phyloP scores from a whole-genome alignment of 1,284 basidiomycete genomes.

The Fistulina hepatica region DNA sequence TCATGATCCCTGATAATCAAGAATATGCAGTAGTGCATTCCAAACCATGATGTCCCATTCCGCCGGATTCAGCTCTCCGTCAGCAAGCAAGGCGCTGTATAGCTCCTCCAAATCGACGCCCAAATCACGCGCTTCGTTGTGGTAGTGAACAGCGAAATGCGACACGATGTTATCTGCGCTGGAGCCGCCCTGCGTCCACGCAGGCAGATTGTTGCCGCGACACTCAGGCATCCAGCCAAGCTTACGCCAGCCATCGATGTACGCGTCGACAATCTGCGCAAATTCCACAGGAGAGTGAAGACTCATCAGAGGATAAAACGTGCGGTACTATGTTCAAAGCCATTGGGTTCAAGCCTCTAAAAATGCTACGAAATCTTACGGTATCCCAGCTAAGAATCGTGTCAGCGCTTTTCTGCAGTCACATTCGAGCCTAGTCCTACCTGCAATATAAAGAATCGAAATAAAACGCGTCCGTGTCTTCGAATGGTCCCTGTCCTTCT shows the following conservation, averaged over 20 bases:
- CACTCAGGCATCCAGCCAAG: slow-evolving; percentile 67
- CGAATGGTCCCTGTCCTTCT: slow-evolving; percentile 52
- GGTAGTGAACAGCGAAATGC: slow-evolving; percentile 56
- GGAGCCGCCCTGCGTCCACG: slow-evolving; percentile 62
- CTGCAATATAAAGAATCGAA: slow-evolving; percentile 61
- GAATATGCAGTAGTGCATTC: too few relatives aligned
- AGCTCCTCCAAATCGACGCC: slow-evolving; percentile 52
- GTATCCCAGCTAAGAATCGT: slow-evolving; percentile 47
- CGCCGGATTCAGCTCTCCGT: slow-evolving; percentile 51
- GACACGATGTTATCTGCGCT: slow-evolving; percentile 55
- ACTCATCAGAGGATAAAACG: slow-evolving; percentile 54
- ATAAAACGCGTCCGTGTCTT: slow-evolving; percentile 45
- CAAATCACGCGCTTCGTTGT: slow-evolving; percentile 47
- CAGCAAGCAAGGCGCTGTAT: slow-evolving; percentile 47
- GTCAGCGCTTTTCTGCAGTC: not conserved
- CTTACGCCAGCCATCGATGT: slow-evolving; percentile 61
- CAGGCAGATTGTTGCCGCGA: slow-evolving; percentile 55
- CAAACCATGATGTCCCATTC: slow-evolving; percentile 66
- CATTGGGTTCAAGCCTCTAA: not conserved
- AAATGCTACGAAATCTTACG: slow-evolving; percentile 21
- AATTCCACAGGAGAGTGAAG: slow-evolving; percentile 56
- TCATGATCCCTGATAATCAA: too few relatives aligned
- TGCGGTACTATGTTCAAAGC: slow-evolving; percentile 39
- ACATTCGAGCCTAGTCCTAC: not conserved
- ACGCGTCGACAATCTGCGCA: slow-evolving; percentile 57